Evolutionary conservation across 1,284 basidiomycete genomes (phyloP), one percentile per base, ranked within the genome.

Genomic region (Cryptococcus sp.): DNA sequence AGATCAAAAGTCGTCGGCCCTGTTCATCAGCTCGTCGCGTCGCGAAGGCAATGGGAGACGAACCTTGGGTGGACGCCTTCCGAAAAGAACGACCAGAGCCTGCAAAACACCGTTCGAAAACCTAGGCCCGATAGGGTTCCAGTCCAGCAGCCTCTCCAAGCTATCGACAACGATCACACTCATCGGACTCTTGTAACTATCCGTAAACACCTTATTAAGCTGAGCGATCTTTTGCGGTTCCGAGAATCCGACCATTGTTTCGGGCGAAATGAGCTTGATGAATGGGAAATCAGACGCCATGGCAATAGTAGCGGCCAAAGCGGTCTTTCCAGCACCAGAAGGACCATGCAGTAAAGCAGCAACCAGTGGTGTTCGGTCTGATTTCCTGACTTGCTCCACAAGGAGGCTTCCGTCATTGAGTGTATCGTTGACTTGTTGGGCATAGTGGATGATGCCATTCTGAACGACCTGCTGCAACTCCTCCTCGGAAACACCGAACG

Each of bases 121-220:
- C 48, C 93, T 82, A 14, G 89, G 91, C 1, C 94, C 94, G 75
- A 99, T 89, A 3, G 93, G 91, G n/a, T 93, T 93, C 87, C 91
- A 99, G 62, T 96, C 90, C 48, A 96, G 79, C 53, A 96, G 77
- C 37, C 92, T 83, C 74, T 97, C 92, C 55, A 97, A 80, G 62
- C 85, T 90, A 68, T 99, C 96, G n/a, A 99, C 86, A 13, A 99
- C 91, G 54, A 99, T 85, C 11, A 98, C 89, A 69, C 92, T 97
- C 62, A 96, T 69, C 3, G 94, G 93, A 79, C 88, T 92, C 82
- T 98, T 98, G 78, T 98, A 96, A 60, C 90, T 91, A 76, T 99
- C 96, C 55, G 83, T 81, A 75, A 99, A 99, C 10, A 93, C 83
- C 77, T 96, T 98, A 75, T 85, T 89, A 64, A 99, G 88, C 7